Evolutionary conservation across 108 stramenopile genomes (phyloP).

Genomic region (Aureococcus anophagefferens): DNA sequence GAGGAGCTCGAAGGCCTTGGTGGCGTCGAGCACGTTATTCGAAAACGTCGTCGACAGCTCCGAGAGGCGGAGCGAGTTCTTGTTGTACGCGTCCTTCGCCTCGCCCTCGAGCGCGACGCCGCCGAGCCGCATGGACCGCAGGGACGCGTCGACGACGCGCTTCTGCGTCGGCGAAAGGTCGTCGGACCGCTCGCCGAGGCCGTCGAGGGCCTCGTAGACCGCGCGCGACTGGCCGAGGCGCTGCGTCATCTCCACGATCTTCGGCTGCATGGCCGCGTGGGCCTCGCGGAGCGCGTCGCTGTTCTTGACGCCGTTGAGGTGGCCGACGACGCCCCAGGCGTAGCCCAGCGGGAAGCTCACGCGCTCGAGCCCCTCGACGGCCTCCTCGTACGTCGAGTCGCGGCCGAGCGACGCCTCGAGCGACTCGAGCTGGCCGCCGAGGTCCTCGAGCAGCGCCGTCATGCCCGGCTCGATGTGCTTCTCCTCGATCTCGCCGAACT

Average conservation of each 20-base stretch:
- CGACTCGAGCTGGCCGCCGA: conserved; percentile 56
- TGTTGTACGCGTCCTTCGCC: conserved; percentile 81
- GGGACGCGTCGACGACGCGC: conserved; percentile 59
- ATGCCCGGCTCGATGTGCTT: conserved; percentile 74
- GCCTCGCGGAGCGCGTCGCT: conserved; percentile 77
- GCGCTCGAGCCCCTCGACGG: conserved; percentile 47
- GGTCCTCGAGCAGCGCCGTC: conserved; percentile 41
- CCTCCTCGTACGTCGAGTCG: background rate
- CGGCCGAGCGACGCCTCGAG: conserved; percentile 46
- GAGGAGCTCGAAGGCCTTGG: conserved; percentile 72
- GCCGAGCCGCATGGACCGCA: conserved; percentile 70
- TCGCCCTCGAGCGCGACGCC: conserved; percentile 85
- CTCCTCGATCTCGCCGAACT: conserved; percentile 68
- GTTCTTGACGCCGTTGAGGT: conserved; percentile 93
- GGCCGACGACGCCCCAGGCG: conserved; percentile 92
- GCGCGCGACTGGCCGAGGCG: conserved; percentile 73
- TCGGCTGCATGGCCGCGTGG: conserved; percentile 81
- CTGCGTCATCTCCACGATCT: conserved; percentile 75
- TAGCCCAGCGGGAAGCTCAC: conserved; percentile 45
- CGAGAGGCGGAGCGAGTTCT: conserved; percentile 75
- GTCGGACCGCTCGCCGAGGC: conserved; percentile 32
- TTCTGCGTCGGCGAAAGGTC: conserved; percentile 58
- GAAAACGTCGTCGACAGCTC: conserved; percentile 72
- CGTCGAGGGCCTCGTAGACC: conserved; percentile 74
- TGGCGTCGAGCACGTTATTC: conserved; percentile 93